Conservation (phyloP, 257 asterid genomes). For the Solanum megistacrolobum region DNA sequence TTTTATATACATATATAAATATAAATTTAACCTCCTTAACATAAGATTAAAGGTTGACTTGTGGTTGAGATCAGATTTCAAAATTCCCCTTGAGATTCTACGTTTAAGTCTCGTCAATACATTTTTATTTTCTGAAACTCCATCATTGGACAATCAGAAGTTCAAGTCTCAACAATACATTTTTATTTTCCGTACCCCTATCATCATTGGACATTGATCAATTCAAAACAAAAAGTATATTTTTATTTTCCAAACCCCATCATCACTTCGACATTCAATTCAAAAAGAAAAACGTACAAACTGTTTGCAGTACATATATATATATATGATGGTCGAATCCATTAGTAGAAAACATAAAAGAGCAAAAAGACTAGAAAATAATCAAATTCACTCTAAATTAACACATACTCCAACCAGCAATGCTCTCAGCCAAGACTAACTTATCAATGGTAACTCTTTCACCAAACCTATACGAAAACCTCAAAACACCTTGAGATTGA, state of each 20-base stretch:
- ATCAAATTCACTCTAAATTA: background rate
- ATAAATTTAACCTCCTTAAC: background rate
- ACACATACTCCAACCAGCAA: constrained; percentile 15
- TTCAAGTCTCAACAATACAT: background rate
- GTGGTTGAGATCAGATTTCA: no score
- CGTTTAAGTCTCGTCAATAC: no score
- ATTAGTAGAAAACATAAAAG: background rate
- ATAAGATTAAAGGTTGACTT: background rate
- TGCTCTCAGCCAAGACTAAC: constrained; percentile 33
- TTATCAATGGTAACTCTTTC: constrained; percentile 45
- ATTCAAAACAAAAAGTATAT: background rate
- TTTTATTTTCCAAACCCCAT: background rate
- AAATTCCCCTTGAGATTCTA: no score
- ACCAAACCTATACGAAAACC: constrained; percentile 51
- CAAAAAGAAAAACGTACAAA: background rate
- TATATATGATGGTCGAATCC: background rate
- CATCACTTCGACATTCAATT: background rate
- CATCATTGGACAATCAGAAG: no score
- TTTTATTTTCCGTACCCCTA: no score
- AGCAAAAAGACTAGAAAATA: background rate
- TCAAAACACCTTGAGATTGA: constrained; percentile 47
- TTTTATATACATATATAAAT: no score
- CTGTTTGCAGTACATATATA: background rate
- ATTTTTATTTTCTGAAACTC: no score
- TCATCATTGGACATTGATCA: background rate